phyloP scores from a whole-genome alignment of 441 rosid species.

The Isatis lusitanica region DNA sequence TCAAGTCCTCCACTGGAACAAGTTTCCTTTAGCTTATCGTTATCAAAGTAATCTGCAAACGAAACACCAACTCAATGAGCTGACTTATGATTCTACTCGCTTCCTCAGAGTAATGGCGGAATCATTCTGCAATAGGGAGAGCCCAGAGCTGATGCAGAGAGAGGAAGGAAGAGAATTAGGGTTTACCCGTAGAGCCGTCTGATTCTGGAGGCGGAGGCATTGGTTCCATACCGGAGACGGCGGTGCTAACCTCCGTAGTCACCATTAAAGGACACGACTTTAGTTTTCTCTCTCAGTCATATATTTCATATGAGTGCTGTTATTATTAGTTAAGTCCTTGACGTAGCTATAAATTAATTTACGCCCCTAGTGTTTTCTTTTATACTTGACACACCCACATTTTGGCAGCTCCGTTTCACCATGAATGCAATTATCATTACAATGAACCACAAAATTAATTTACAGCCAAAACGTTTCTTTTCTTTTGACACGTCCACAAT shows the following conservation, averaged over 20 bases:
- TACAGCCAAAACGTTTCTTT: background rate
- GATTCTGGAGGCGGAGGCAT: background rate
- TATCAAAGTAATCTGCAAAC: conserved; percentile 46
- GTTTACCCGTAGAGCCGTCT: conserved; percentile 12
- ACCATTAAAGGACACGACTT: conserved; percentile 5
- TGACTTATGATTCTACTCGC: conserved; percentile 5
- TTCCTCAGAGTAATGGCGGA: background rate
- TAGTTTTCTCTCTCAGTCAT: background rate
- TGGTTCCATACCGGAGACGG: conserved; percentile 15
- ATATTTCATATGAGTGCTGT: background rate
- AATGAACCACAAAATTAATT: background rate
- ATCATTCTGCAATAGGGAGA: background rate
- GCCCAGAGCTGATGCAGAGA: background rate
- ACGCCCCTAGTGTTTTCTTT: background rate
- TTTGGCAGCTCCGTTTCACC: background rate
- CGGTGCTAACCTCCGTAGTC: conserved; percentile 25
- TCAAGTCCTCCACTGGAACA: conserved; percentile 48
- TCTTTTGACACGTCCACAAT: background rate
- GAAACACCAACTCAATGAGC: background rate
- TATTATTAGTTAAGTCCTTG: background rate
- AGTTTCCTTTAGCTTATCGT: conserved; percentile 44
- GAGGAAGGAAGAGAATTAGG: background rate
- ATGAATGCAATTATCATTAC: background rate
- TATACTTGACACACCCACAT: background rate
- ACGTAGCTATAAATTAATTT: background rate